Base-by-base conservation (phyloP, 139 green algal species). In the Yamagishiella unicocca region DNA sequence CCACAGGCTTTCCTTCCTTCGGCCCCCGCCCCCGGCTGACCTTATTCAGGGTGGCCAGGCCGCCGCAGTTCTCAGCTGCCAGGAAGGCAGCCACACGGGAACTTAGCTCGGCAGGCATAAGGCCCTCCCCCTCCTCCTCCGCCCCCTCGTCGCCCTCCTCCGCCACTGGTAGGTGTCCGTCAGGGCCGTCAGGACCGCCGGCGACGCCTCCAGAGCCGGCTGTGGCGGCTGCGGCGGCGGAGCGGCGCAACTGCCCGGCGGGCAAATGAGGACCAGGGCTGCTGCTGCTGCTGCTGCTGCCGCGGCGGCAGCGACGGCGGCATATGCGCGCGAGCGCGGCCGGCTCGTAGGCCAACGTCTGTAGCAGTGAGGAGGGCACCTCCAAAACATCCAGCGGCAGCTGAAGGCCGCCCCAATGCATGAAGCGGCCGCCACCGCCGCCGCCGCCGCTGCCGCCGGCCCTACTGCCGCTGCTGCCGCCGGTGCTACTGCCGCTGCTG, bases 351-450 rank as follows among this genome's bases (percentile, higher is more conserved):
- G 72, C 53, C 38, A 88, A 29, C 12, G 35, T 68, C 29, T 88
- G 64, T 4, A 88, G 40, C 12, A 88, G 55, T 0, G 71, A 68
- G 9, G 83, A 82, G 7, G 83, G 83, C 37, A 87, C 55, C 61
- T 90, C 88, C 19, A 89, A 67, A 0, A 87, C 10, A 31, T 89
- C 82, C 43, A 79, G 76, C 2, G 76, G 76, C 31, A 87, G 64
- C 38, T 80, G 68, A 31, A 89, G 77, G 25, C 74, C 83, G 40
- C 73, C 74, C 17, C 85, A 82, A 75, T 89, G 82, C 55, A 81
- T 82, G 7, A 43, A 70, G 55, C 33, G 38, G 53, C 5, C 27
- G 70, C 29, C 14, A 29, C 27, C 22, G 2, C 6, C 27, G 66
- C 50, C 53, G 64, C 43, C 43, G 35, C 37, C 8, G 62, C 74